Conservation (phyloP, 1,284 basidiomycete species). For the Puccinia horiana region DNA sequence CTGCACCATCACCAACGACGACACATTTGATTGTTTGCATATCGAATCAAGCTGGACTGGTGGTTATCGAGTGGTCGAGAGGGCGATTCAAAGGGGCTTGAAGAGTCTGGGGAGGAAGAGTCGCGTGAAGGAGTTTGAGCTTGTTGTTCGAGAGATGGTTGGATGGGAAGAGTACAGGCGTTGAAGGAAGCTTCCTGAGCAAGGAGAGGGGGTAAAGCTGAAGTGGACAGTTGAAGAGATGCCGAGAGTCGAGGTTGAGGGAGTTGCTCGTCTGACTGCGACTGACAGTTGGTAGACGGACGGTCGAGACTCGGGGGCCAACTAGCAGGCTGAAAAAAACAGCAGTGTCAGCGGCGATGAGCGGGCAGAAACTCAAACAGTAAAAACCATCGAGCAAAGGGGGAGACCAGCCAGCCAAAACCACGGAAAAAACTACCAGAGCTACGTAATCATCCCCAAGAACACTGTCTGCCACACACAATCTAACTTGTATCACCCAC, state of each 20-base stretch:
- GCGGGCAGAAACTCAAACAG: no score
- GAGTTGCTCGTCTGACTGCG: neutral
- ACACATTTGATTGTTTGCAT: conserved; percentile 60
- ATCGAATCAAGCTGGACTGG: neutral
- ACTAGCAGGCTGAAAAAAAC: neutral
- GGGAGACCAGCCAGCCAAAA: no score
- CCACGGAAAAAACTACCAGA: no score
- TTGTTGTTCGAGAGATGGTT: neutral
- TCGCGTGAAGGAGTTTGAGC: neutral
- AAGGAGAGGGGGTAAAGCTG: neutral
- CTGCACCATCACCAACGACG: conserved; percentile 98
- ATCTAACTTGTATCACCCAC: neutral
- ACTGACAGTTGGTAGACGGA: neutral
- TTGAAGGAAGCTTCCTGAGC: neutral
- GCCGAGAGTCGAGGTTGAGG: neutral
- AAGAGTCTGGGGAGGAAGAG: neutral
- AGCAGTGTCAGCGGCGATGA: neutral
- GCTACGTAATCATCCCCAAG: neutral
- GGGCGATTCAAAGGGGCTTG: neutral
- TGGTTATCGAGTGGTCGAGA: neutral
- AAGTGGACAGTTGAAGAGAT: neutral
- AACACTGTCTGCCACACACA: neutral
- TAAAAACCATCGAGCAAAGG: no score
- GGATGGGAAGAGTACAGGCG: neutral
- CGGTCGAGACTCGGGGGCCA: neutral